phyloP scores from a whole-genome alignment of 1,139 yeast species.

The Yamadazyma blattariae region DNA sequence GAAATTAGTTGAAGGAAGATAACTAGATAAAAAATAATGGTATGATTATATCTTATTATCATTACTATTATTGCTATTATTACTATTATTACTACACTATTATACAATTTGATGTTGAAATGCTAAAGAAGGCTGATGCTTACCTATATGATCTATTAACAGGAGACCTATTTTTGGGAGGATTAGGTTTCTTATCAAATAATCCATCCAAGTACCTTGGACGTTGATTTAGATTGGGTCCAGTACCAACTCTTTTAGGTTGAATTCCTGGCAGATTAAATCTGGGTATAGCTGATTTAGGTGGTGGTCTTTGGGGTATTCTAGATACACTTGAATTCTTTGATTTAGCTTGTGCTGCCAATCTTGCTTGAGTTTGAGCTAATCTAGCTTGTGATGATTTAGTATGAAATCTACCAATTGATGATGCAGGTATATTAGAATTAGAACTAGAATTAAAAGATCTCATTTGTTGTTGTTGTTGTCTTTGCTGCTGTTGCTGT shows the following conservation, averaged over 20 bases:
- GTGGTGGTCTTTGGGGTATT: neutral
- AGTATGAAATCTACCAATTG: slow-evolving; percentile 1
- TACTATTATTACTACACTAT: slow-evolving; percentile 4
- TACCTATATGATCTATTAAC: slow-evolving; percentile 2
- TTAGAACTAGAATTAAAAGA: neutral
- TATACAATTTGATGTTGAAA: neutral
- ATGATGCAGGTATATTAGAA: neutral
- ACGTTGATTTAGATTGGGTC: slow-evolving; percentile 43
- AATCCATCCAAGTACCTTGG: slow-evolving; percentile 45
- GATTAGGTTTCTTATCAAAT: slow-evolving; percentile 19
- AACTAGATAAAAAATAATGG: too few species aligned
- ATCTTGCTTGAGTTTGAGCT: slow-evolving; percentile 2
- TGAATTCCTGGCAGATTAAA: neutral
- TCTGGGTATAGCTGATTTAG: slow-evolving; percentile 2
- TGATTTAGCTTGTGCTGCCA: slow-evolving; percentile 1
- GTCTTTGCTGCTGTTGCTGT: too few species aligned
- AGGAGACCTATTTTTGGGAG: too few species aligned
- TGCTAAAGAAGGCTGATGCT: neutral
- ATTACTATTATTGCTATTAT: neutral
- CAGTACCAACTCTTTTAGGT: slow-evolving; percentile 9
- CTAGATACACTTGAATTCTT: neutral
- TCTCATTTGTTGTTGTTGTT: neutral
- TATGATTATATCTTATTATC: neutral
- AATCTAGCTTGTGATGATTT: slow-evolving; percentile 3
- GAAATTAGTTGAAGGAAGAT: slow-evolving; percentile 14